A percentile compares a stretch with the other conserved stretches of the same genome.
phyloP scores from a whole-genome alignment of 2,329 filamentous ascomycete genomes.

The Diaporthe longicolla region DNA sequence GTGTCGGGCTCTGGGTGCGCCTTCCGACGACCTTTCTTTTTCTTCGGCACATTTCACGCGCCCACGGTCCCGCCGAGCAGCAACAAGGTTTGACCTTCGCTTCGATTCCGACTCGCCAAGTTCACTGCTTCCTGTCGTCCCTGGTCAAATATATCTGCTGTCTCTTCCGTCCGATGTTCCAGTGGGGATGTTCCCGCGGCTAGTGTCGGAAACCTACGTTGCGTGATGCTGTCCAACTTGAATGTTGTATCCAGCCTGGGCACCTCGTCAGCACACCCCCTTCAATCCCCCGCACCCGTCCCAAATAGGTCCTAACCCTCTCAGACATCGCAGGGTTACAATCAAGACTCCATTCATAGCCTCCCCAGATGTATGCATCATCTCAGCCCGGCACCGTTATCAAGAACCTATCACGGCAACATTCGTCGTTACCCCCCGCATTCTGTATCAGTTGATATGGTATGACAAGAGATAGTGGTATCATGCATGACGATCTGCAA shows the following conservation, averaged over 20 bases:
- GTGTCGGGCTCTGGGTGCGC: neutral
- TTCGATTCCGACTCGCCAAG: conserved; percentile 21
- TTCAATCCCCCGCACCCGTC: no score
- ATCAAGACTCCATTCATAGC: neutral
- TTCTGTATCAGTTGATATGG: conserved; percentile 9
- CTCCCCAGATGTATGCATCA: neutral
- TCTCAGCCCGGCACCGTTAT: conserved; percentile 17
- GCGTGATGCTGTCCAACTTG: neutral
- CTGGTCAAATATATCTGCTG: conserved; percentile 3
- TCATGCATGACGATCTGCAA: neutral
- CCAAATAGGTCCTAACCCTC: conserved; percentile 13
- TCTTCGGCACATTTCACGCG: neutral
- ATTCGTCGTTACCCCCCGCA: neutral
- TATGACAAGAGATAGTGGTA: conserved; percentile 23
- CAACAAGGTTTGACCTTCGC: conserved; percentile 15
- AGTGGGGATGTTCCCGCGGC: conserved; percentile 5
- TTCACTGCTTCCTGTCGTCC: neutral
- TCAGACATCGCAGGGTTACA: neutral
- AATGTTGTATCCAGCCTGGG: no score
- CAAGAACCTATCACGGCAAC: conserved; percentile 24
- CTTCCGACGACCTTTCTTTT: conserved; percentile 16
- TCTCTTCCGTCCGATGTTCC: neutral
- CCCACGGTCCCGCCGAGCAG: conserved; percentile 5
- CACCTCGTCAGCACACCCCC: neutral
- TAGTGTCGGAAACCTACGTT: conserved; percentile 17